These are phyloP conservation scores for Diaporthe aspalathi DNA, from an alignment of 2,329 filamentous ascomycete genomes.

Conservation along the genomic window DNA sequence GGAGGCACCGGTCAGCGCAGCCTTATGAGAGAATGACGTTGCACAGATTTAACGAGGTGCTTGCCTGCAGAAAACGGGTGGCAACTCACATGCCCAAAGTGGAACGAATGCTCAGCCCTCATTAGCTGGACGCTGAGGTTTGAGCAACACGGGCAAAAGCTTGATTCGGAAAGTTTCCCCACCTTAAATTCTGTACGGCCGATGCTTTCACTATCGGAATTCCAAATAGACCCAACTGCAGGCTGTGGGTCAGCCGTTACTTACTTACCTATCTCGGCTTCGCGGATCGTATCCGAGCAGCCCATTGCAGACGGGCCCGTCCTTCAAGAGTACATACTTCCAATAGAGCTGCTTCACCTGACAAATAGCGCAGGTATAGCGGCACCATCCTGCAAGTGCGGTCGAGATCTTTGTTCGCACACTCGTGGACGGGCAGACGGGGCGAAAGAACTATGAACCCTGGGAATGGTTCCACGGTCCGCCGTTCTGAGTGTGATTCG, in stretches of 20 bases:
- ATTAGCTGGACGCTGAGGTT: constrained; percentile 10
- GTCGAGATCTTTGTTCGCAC: constrained; percentile 13
- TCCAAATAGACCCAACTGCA: constrained; percentile 35
- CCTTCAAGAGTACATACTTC: too few relatives aligned
- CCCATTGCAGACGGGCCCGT: not conserved
- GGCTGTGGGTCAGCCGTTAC: not conserved
- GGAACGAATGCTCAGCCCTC: constrained; percentile 6
- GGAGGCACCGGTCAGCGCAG: constrained; percentile 7
- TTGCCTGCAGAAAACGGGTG: not conserved
- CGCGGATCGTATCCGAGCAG: constrained; percentile 5
- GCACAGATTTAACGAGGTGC: constrained; percentile 7
- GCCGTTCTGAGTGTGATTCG: constrained; percentile 20
- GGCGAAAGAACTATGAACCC: constrained; percentile 16
- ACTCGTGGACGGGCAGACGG: not conserved
- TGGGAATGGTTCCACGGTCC: constrained; percentile 13
- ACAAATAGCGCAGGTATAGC: constrained; percentile 6
- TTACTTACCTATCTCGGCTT: constrained; percentile 15
- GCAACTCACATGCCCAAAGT: constrained; percentile 26
- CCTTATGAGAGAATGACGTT: constrained; percentile 12
- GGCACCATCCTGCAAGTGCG: constrained; percentile 5
- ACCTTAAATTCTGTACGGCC: constrained; percentile 13
- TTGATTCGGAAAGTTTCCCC: constrained; percentile 28
- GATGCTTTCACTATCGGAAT: constrained; percentile 13
- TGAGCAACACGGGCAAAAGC: constrained; percentile 10
- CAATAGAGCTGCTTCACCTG: not conserved